These are phyloP conservation scores for Ilyonectria sp. DNA, from an alignment of 2,329 filamentous ascomycete genomes.

Conservation along the genomic window DNA sequence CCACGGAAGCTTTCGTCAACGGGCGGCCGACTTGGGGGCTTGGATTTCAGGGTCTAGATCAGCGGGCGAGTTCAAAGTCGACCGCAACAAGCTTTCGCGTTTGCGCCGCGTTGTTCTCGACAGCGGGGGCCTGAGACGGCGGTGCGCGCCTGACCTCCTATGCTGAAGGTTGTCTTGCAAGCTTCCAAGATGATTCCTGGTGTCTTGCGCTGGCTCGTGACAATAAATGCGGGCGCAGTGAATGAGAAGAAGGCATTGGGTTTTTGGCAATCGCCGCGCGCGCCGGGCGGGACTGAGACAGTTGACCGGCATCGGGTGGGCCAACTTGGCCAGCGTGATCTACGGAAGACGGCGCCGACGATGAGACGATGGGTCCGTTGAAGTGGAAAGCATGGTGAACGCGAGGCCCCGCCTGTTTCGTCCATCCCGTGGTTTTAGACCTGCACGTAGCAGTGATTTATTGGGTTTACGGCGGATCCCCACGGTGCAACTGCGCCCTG, in stretches of 20 bases:
- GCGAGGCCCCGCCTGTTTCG: conserved; percentile 13
- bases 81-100: conserved; percentile 1
- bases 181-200: conserved; percentile 6
- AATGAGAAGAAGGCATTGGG: conserved; percentile 12
- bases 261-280: conserved; percentile 18
- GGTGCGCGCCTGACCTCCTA: conserved; percentile 13
- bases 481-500: not conserved
- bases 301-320: conserved; percentile 21
- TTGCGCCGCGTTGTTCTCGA: conserved; percentile 1
- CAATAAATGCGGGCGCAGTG: not conserved
- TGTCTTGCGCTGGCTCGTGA: conserved; percentile 10
- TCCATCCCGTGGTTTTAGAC: conserved; percentile 8
- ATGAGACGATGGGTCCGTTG: conserved; percentile 5
- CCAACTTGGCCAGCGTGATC: conserved; percentile 19
- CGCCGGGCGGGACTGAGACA: conserved; percentile 31
- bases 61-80: conserved; percentile 10
- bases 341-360: conserved; percentile 18
- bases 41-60: conserved; percentile 11
- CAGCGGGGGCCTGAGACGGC: not conserved
- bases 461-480: conserved; percentile 3
- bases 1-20: conserved; percentile 22
- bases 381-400: not conserved
- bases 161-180: conserved; percentile 12
- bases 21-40: not conserved
- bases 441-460: not conserved